Percentiles rank a stretch among this genome's conserved stretches.
Conservation (phyloP, 2,329 filamentous ascomycete genomes). For the Graphilbum ipis-grandicollis region DNA sequence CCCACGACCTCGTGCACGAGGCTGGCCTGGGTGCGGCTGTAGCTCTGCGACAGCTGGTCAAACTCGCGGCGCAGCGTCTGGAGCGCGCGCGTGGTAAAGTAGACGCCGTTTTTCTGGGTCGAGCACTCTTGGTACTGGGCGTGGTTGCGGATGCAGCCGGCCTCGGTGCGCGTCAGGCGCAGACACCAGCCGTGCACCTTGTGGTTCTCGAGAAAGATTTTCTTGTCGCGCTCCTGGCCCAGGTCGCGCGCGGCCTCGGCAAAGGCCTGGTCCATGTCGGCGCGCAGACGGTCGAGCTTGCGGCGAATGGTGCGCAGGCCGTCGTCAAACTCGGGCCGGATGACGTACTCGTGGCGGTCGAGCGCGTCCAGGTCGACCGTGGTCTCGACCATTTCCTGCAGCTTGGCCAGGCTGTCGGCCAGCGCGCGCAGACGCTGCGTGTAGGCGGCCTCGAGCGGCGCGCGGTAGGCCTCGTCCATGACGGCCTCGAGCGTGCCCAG, state of each 20-base stretch:
- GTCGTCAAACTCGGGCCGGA: constrained; percentile 96
- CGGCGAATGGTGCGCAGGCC: constrained; percentile 72
- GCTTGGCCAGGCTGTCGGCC: constrained; percentile 61
- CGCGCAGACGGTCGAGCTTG: constrained; percentile 70
- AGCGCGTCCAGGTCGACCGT: constrained; percentile 91
- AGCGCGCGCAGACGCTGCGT: constrained; percentile 65
- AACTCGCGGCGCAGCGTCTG: constrained; percentile 74
- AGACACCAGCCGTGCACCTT: constrained; percentile 94
- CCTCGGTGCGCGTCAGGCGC: constrained; percentile 78
- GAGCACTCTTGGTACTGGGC: constrained; percentile 83
- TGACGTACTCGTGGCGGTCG: constrained; percentile 95
- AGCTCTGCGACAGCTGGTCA: constrained; percentile 84
- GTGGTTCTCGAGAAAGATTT: constrained; percentile 94
- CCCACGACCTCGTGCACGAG: constrained; percentile 83
- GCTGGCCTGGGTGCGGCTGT: constrained; percentile 84
- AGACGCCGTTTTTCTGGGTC: constrained; percentile 97
- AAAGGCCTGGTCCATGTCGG: constrained; percentile 74
- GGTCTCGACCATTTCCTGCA: constrained; percentile 97
- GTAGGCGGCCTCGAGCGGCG: constrained; percentile 73
- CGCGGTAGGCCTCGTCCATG: constrained; percentile 88
- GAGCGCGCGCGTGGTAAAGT: constrained; percentile 79
- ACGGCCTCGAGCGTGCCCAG: constrained; percentile 77
- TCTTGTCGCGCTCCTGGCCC: constrained; percentile 89
- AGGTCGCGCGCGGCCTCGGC: constrained; percentile 61
- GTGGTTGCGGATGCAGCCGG: constrained; percentile 84